These are phyloP conservation scores for Cryphonectria carpinicola DNA, from an alignment of 2,329 filamentous ascomycete species.

Conservation along the genomic window DNA sequence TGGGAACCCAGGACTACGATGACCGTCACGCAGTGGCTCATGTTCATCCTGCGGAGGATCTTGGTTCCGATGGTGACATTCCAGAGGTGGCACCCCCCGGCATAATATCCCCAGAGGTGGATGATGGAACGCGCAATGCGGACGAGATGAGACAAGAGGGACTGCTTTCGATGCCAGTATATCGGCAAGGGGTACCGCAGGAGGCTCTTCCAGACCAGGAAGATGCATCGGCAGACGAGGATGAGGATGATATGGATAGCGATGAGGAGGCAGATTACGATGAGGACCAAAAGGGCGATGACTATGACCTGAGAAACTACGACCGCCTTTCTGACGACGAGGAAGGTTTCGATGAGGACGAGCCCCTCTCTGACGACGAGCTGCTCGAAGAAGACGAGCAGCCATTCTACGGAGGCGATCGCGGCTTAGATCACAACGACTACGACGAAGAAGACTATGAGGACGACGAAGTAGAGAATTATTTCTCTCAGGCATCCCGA, in stretches of 20 bases:
- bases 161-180: constrained; percentile 22
- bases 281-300: constrained; percentile 35
- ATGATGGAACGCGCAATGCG: constrained; percentile 26
- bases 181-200: constrained; percentile 24
- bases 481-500: constrained; percentile 11
- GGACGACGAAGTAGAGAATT: constrained; percentile 17
- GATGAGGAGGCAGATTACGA: constrained; percentile 38
- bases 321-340: constrained; percentile 37
- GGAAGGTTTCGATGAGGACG: constrained; percentile 28
- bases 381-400: constrained; percentile 28
- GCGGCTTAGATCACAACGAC: constrained; percentile 30
- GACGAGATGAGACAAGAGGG: constrained; percentile 28
- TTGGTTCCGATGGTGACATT: constrained; percentile 15
- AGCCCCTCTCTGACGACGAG: constrained; percentile 27
- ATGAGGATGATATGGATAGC: constrained; percentile 30
- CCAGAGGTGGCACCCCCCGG: constrained; percentile 13
- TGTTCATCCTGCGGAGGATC: constrained; percentile 20
- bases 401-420: constrained; percentile 30
- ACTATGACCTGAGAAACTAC: constrained; percentile 40
- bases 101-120: constrained; percentile 27
- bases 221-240: constrained; percentile 31
- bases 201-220: constrained; percentile 20
- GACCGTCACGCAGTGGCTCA: constrained; percentile 19
- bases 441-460: constrained; percentile 35
- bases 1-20: constrained; percentile 21